A percentile compares a stretch with the other conserved stretches of the same genome.
These are phyloP conservation scores for Somion occarium DNA, from an alignment of 1,284 basidiomycete species.

Conservation along the genomic window DNA sequence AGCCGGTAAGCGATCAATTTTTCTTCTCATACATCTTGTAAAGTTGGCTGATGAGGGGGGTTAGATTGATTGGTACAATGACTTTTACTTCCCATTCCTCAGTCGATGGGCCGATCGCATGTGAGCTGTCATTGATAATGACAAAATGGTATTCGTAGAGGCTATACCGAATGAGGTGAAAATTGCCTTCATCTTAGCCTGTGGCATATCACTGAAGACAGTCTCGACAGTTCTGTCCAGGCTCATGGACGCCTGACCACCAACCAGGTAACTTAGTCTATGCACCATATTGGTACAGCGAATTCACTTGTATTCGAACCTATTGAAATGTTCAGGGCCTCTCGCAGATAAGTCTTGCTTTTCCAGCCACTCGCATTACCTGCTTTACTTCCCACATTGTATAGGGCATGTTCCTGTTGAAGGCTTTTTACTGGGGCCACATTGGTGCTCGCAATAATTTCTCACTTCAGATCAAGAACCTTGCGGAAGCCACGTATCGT, in stretches of 20 bases:
- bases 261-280: constrained; percentile 77
- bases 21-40: no score
- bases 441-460: constrained; percentile 79
- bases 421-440: constrained; percentile 85
- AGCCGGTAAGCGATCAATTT: no score
- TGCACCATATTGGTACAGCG: constrained; percentile 90
- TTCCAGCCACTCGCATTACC: no score
- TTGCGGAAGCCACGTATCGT: constrained; percentile 63
- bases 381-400: constrained; percentile 2
- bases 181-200: no score
- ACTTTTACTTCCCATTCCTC: constrained; percentile 85
- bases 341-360: constrained; percentile 52
- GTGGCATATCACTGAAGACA: no score
- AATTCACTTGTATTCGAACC: constrained; percentile 80
- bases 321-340: constrained; percentile 93
- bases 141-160: constrained; percentile 78
- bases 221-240: constrained; percentile 81
- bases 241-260: constrained; percentile 63
- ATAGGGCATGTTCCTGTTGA: constrained; percentile 85
- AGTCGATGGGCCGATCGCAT: constrained; percentile 71
- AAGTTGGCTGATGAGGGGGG: no score
- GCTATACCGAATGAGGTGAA: constrained; percentile 86
- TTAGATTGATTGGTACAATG: constrained; percentile 82
- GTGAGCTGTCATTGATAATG: constrained; percentile 38
- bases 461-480: constrained; percentile 73